phyloP scores from a whole-genome alignment of 768 basidiomycete species.

The Serendipita sp. region DNA sequence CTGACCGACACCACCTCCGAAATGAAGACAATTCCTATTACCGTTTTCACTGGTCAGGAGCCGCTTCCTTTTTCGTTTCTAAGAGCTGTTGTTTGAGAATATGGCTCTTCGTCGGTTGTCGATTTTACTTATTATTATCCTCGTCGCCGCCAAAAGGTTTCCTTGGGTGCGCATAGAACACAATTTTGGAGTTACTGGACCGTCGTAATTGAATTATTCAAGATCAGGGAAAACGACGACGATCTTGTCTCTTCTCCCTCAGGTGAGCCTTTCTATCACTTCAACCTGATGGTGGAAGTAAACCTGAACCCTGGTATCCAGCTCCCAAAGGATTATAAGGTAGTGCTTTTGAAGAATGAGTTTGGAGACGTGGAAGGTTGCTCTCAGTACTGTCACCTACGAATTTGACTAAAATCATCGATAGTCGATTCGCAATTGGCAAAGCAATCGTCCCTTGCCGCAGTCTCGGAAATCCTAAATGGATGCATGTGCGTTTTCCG shows the following conservation, averaged over 20 bases:
- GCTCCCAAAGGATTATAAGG: conserved; percentile 72
- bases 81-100: conserved; percentile 35
- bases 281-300: background rate
- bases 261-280: conserved; percentile 12
- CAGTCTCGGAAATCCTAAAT: conserved; percentile 86
- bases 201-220: conserved; percentile 9
- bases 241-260: conserved; percentile 22
- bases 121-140: too few species aligned
- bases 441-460: conserved; percentile 62
- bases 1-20: background rate
- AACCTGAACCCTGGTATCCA: conserved; percentile 21
- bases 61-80: background rate
- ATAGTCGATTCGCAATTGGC: conserved; percentile 85
- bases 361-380: conserved; percentile 85
- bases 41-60: conserved; percentile 71
- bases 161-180: conserved; percentile 3
- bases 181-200: background rate
- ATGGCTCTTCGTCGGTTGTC: conserved; percentile 31
- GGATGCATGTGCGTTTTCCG: conserved; percentile 60
- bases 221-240: conserved; percentile 17
- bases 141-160: conserved; percentile 12
- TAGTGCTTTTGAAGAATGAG: conserved; percentile 88
- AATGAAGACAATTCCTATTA: conserved; percentile 51
- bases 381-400: conserved; percentile 7
- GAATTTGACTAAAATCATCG: background rate